Base-by-base conservation (phyloP, 768 basidiomycete genomes). In the Tricholoma sp. region DNA sequence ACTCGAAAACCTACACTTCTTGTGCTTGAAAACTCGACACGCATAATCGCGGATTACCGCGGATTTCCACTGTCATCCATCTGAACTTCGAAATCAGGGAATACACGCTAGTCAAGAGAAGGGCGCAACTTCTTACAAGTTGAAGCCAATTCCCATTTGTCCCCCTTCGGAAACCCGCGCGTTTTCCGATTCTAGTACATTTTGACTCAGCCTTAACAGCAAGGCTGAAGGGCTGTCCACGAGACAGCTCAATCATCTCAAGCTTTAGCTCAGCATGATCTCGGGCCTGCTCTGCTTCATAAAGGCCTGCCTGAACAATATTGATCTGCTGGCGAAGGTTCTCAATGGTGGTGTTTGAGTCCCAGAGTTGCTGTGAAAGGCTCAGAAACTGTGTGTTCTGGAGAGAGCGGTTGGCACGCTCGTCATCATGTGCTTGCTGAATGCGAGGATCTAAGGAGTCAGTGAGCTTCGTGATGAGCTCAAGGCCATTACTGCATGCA, bases 341-440 rank as follows among this genome's bases (percentile, higher is more conserved):
- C 15, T 69, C 58, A 37, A 59, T 57, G 2, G 56, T 59, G 11
- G 57, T 36, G n/a, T 67, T 63, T 6, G 60, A 13, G 41, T 71
- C 66, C n/a, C 62, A 56, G 18, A 71, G 63, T 53, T 71, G 69
- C 29, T 65, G 60, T 1, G 59, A 58, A 15, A 69, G 37, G 6
- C 61, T 59, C 18, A 68, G 50, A 10, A 66, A 32, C 37, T 73
- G 70, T 0, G 62, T 64, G 44, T 53, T 65, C 18, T 66, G 63
- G 37, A 71, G 50, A 7, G 65, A 60, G 8, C 39, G 55, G n/a
- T 53, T 51, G 7, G 66, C 52, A 18, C 59, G 57, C 10, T 68
- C 61, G 10, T 65, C 64, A 52, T 72, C 68, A 8, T 55, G 61
- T 4, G 50, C 55, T 18, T 48, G 29, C 18, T 65, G 65, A 13